phyloP scores from a whole-genome alignment of 2,329 filamentous ascomycete species.

The Periconia sp. region DNA sequence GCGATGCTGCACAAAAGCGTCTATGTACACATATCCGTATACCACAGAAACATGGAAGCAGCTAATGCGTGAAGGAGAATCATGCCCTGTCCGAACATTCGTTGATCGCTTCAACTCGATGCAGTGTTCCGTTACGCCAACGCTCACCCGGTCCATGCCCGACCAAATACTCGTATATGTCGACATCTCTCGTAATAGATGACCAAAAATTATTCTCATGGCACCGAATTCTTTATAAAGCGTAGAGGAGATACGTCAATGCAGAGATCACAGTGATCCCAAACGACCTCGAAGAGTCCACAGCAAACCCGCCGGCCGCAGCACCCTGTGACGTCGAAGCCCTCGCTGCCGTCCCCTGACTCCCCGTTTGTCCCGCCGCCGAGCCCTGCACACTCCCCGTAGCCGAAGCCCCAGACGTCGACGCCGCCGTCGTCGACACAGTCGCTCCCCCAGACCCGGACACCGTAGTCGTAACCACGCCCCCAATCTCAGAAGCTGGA shows the following conservation, averaged over 20 bases:
- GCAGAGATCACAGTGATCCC: constrained; percentile 28
- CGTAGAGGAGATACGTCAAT: constrained; percentile 18
- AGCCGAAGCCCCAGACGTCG: not conserved
- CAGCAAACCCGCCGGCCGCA: constrained; percentile 19
- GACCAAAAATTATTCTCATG: not conserved
- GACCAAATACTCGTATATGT: no score
- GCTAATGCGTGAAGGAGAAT: no score
- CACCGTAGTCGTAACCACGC: constrained; percentile 38
- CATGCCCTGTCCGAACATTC: no score
- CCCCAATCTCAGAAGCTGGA: constrained; percentile 47
- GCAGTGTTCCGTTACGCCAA: no score
- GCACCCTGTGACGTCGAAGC: constrained; percentile 20
- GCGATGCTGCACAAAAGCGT: constrained; percentile 10
- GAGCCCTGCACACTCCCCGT: not conserved
- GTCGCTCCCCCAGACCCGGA: constrained; percentile 16
- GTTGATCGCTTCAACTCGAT: no score
- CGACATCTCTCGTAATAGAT: no score
- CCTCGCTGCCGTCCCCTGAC: constrained; percentile 21
- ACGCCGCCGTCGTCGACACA: not conserved
- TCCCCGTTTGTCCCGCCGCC: constrained; percentile 14
- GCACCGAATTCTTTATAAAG: not conserved
- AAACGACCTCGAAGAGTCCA: constrained; percentile 20
- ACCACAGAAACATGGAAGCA: not conserved
- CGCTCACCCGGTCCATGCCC: no score
- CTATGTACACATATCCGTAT: constrained; percentile 7